phyloP scores from a whole-genome alignment of 164 flowering plant species.

The Malania oleifera region DNA sequence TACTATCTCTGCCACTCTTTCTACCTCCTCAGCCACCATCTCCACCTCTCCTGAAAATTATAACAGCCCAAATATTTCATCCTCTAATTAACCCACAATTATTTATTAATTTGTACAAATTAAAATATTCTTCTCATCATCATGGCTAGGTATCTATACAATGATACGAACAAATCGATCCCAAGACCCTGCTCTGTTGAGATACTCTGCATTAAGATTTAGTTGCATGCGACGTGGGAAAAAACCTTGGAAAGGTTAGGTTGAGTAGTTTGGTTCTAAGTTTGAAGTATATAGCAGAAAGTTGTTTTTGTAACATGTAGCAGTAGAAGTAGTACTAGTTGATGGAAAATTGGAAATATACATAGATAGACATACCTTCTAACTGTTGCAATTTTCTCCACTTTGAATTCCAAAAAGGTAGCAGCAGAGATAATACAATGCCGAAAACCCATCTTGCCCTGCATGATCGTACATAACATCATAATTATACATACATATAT shows the following conservation, averaged over 20 bases:
- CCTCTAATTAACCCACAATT: too few relatives aligned
- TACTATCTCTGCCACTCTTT: slow-evolving; percentile 34
- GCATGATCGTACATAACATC: not conserved
- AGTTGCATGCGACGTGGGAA: too few relatives aligned
- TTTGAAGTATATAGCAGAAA: too few relatives aligned
- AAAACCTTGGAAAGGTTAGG: too few relatives aligned
- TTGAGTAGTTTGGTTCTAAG: too few relatives aligned
- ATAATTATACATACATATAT: not conserved
- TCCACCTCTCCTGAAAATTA: slow-evolving; percentile 30
- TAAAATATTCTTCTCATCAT: not conserved
- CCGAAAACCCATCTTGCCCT: slow-evolving; percentile 51
- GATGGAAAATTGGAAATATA: too few relatives aligned
- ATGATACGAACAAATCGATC: too few relatives aligned
- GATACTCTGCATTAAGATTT: too few relatives aligned
- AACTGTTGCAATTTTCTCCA: slow-evolving; percentile 23
- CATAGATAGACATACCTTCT: slow-evolving; percentile 32
- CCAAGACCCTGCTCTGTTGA: too few relatives aligned
- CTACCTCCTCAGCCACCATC: slow-evolving; percentile 31
- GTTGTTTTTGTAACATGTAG: too few relatives aligned
- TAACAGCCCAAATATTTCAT: not conserved
- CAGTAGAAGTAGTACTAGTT: too few relatives aligned
- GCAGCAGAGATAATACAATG: slow-evolving; percentile 28
- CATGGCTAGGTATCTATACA: too few relatives aligned
- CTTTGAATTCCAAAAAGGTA: slow-evolving; percentile 38
- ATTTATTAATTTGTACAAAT: not conserved